Base-by-base conservation (phyloP, 2,329 filamentous ascomycete genomes). In the Aureobasidium sp. region DNA sequence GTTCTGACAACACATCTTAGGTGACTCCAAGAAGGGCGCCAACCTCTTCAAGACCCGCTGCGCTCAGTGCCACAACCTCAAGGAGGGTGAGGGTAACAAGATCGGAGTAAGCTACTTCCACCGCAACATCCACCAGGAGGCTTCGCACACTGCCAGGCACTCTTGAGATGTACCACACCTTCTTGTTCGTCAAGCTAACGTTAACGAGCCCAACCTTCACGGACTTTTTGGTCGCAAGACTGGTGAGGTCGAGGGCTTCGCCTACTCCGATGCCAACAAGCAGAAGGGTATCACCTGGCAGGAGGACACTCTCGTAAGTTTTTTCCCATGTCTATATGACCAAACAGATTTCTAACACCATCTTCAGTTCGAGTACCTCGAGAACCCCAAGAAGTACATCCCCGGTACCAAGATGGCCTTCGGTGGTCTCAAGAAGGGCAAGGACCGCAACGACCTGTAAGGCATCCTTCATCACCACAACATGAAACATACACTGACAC, bases 301-400 rank as follows among this genome's bases (percentile, higher is more conserved):
- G 70, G 86, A 96, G 75, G 78, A 86, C 68, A 89, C 90, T 78
- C 85, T 99, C 72, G 89, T 93, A 84, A 63, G 71, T 62, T 47
- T 30, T 32, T 45, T 11, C n/a, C 21, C 16, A 14, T 14, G 5
- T 8, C 7, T 30, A 30, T 2, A 6, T n/a, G 21, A 21, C 14
- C 29, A 29, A 14, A n/a, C 27, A 34, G 9, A 10, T 10, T 7
- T 30, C 61, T 63, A 42, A 65, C 42, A 39, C 30, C 6, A 5
- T 11, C 32, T 34, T 21, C 71, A 92, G 90, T 97, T 96, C 81
- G 85, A 87, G 69, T 99, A 99, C 87, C 92, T 99, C 74, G 94
- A 99, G 86, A 97, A 97, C 89, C 94, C 94, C 82, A 99, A 99
- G 89, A 97, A 97, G 86, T 99, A 92, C 87, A 97, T 99, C 68